Conservation (phyloP, 805 yeast species). For the Pichia scutulata region DNA sequence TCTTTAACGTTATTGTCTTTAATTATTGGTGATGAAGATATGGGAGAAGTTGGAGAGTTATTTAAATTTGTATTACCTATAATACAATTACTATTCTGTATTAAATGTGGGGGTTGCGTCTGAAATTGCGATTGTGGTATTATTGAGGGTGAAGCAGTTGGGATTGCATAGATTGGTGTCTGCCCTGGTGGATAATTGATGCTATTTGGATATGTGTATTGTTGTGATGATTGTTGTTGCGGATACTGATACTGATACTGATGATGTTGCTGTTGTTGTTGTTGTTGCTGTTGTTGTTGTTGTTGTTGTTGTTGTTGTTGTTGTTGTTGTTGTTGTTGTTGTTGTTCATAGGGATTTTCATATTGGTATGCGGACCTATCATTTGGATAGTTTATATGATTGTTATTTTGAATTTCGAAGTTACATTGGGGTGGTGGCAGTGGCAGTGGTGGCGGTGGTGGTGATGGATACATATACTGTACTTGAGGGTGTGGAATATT, state of each 20-base stretch:
- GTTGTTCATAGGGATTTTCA: background rate
- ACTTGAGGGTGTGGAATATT: background rate
- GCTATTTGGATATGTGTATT: background rate
- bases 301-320: background rate
- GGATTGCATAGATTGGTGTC: background rate
- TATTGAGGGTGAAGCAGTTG: background rate
- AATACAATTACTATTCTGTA: background rate
- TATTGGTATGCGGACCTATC: background rate
- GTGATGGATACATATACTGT: background rate
- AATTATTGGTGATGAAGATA: background rate
- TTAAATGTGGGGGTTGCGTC: background rate
- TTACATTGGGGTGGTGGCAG: background rate
- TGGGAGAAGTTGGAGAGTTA: background rate
- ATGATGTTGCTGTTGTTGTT: background rate
- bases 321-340: background rate
- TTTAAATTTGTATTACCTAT: background rate
- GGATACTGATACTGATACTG: too few species aligned
- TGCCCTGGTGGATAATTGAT: background rate
- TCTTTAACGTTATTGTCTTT: background rate
- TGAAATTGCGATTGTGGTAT: background rate
- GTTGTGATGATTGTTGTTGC: background rate
- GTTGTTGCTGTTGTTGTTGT: background rate
- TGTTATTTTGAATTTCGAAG: background rate
- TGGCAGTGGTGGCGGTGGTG: background rate
- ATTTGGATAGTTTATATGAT: background rate